These are phyloP conservation scores for Gentiana dahurica DNA, from an alignment of 257 asterid genomes.

Conservation along the genomic window DNA sequence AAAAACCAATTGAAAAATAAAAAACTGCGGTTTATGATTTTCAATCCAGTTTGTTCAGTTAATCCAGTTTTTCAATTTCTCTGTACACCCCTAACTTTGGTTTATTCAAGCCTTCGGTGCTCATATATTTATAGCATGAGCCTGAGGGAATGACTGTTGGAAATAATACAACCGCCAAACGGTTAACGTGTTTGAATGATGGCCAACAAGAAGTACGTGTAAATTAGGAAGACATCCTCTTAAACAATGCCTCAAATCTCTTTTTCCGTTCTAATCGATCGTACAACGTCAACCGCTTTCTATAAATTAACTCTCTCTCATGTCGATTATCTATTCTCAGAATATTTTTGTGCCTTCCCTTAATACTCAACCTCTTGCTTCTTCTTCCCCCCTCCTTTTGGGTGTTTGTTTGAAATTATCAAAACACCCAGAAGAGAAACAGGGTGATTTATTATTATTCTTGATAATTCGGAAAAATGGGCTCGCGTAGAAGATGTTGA, in stretches of 20 bases:
- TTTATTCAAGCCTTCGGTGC: no score
- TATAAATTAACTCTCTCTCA: not conserved
- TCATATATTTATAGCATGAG: no score
- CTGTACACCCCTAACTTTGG: no score
- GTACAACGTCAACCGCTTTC: constrained; percentile 3
- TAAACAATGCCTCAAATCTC: constrained; percentile 11
- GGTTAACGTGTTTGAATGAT: no score
- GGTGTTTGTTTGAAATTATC: constrained; percentile 1
- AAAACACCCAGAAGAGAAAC: constrained; percentile 3
- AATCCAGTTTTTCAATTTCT: no score
- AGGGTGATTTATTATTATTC: not conserved
- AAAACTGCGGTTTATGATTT: no score
- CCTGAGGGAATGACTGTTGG: no score
- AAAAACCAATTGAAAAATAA: no score
- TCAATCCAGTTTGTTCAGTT: no score
- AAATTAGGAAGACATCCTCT: not conserved
- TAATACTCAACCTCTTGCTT: constrained; percentile 11
- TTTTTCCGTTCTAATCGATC: constrained; percentile 26
- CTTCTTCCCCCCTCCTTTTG: constrained; percentile 20
- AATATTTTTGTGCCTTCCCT: not conserved
- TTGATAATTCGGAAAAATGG: not conserved
- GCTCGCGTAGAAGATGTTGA: no score
- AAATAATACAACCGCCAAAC: no score
- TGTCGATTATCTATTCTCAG: not conserved
- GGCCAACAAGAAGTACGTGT: no score